Evolutionary conservation across 352 stramenopile species (phyloP).

Genomic region (Globisporangium rhizosaccharum): DNA sequence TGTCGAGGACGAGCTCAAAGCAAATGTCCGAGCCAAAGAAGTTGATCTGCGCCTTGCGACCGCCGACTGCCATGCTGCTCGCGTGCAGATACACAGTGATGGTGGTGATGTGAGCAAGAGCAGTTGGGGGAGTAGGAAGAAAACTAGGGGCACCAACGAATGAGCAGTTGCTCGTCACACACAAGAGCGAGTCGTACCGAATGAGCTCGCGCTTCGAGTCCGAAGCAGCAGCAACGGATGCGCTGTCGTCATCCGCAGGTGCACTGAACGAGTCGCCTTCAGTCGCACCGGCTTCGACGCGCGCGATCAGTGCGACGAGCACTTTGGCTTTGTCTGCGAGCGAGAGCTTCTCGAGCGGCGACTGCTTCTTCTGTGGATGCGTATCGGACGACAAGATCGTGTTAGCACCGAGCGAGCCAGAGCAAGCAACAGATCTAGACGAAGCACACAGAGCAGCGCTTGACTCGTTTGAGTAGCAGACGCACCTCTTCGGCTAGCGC

Average conservation of each 20-base stretch:
- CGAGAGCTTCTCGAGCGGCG: constrained; percentile 33
- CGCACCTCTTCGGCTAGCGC: not conserved
- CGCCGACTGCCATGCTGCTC: constrained; percentile 55
- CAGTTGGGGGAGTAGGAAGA: not conserved
- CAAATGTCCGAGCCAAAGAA: constrained; percentile 75
- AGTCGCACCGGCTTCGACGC: constrained; percentile 52
- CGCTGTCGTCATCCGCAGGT: constrained; percentile 11
- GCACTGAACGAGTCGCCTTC: constrained; percentile 47
- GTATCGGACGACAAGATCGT: not conserved
- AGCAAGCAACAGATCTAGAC: not conserved
- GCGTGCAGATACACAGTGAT: not conserved
- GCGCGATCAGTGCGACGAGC: constrained; percentile 41
- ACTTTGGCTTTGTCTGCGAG: constrained; percentile 52
- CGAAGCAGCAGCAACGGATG: constrained; percentile 36
- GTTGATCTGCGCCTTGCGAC: constrained; percentile 66
- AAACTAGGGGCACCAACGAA: not conserved
- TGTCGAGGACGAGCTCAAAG: constrained; percentile 67
- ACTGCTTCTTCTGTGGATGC: constrained; percentile 3
- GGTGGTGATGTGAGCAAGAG: not conserved
- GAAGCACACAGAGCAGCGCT: not conserved
- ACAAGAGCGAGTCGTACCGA: constrained; percentile 24
- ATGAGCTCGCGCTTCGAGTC: constrained; percentile 53
- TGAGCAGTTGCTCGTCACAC: no score
- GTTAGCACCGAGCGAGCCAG: not conserved
- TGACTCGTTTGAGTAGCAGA: not conserved